Percentiles rank a stretch among this genome's conserved stretches.
Conservation (phyloP, 768 basidiomycete genomes). For the Termitomyces sp. region DNA sequence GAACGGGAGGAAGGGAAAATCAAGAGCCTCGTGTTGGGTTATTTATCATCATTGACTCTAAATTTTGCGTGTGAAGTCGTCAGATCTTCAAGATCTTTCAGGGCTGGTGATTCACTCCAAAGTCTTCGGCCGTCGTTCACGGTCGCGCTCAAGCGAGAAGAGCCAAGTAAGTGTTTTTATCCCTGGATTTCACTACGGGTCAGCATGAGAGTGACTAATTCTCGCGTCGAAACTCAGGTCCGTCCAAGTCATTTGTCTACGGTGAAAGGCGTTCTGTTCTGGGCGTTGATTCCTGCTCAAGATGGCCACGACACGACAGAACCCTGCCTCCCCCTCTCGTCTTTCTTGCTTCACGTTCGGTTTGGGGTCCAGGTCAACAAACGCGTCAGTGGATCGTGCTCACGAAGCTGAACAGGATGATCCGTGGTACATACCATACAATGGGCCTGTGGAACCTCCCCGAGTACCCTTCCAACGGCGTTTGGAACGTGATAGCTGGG, state of each 20-base stretch:
- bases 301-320: neutral
- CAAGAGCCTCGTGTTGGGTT: no score
- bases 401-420: conserved; percentile 19
- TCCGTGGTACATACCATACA: conserved; percentile 63
- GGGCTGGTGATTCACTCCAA: neutral
- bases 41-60: neutral
- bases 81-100: neutral
- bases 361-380: conserved; percentile 10
- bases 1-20: no score
- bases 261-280: neutral
- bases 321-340: conserved; percentile 7
- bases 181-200: neutral
- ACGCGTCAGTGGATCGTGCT: conserved; percentile 3
- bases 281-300: neutral
- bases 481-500: conserved; percentile 36
- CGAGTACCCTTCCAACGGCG: conserved; percentile 20
- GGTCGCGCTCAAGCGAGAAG: neutral
- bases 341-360: conserved; percentile 15
- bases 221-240: neutral
- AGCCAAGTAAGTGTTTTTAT: neutral
- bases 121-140: neutral
- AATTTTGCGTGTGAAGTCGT: neutral
- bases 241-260: neutral
- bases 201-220: neutral
- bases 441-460: conserved; percentile 52